Evolutionary conservation across 805 yeast genomes (phyloP), one percentile per base, ranked within the genome.

Genomic region (Kluyveromyces wickerhamii): DNA sequence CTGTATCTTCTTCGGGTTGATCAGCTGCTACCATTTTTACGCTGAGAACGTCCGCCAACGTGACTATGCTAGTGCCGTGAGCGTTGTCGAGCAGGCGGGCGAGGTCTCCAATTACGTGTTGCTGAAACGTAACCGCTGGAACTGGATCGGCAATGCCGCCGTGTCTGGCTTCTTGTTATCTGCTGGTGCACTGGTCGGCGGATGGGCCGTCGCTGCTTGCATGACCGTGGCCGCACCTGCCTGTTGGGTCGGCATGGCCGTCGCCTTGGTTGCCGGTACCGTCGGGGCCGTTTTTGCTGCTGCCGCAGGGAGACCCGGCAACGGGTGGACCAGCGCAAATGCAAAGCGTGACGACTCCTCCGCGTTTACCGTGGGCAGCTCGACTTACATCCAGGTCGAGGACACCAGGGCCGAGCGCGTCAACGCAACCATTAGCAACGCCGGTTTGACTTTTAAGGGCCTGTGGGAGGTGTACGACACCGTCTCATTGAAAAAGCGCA

Each of bases 301-400:
- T 7, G 34, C 34, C 7, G 27, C 34, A 8, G 34, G 34, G 11
- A 31, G 34, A 31, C 34, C 34, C 13, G 27, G 34, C 7, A 31
- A 31, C 25, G 34, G 34, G 21, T 31, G 34, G 34, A 31, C 34
- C 9, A 21, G 27, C n/a, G 18, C 34, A 8, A 31, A 13, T 22
- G 16, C 28, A n/a, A 23, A 31, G 17, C 12, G 34, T 7, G 34
- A 23, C n/a, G 14, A 21, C 4, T 11, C 13, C n/a, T 8, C 20
- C n/a, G 19, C 23, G 12, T 21, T 21, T 10, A 21, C 10, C 22
- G 7, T 21, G 7, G 22, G 22, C 7, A 10, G 10, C 10, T 21
- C 22, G 7, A 21, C 22, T 8, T 21, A 21, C 10, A 7, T 21
- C 10, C 7, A 21, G 22, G 22, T 21, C 10, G 22, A 21, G 10